Evolutionary conservation across 768 basidiomycete species (phyloP), one percentile per base, ranked within the genome.

Genomic region (Termitomyces sp.): DNA sequence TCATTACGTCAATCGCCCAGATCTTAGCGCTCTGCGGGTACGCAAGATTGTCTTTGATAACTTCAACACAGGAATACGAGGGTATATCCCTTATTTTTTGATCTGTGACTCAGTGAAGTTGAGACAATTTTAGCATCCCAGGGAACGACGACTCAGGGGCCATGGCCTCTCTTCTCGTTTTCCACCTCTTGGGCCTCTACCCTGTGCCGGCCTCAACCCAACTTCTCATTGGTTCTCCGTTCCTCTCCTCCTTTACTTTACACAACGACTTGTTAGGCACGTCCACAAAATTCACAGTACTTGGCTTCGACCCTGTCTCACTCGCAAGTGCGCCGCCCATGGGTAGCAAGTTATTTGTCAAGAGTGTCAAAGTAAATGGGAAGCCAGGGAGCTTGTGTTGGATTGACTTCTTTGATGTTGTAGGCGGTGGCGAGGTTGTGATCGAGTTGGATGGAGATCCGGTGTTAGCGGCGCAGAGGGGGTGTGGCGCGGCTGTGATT

Each of bases 81-180:
- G 79, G 72, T 79, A 62, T 9, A 69, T 68, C n/a, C 44, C 20
- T 52, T 33, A 32, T 38, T 35, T 8, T 45, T 24, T 32, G 33
- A 5, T 1, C 30, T 20, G 20, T 36, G 24, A 32, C 43, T 40
- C 22, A 36, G 24, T 5, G 55, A 32, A 28, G 18, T 48, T 54
- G 16, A 26, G 30, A 7, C 43, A n/a, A 26, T 40, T 40, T 4
- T 30, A 74, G 79, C 35, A 73, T 81, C 30, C 80, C 80, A 2
- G 79, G 79, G 3, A 81, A 81, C 58, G 80, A 81, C 59, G 79
- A 81, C 62, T 77, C 76, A 5, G 80, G 76, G 24, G 80, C 80
- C 9, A 82, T 82, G 80, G 79, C 79, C 0, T 66, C 77, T 7
- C 72, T 80, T 20, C 73, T 80, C 13, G 69, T 71, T 7, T 82